Conservation (phyloP, 306 rosid genomes). For the Casuarina glauca region DNA sequence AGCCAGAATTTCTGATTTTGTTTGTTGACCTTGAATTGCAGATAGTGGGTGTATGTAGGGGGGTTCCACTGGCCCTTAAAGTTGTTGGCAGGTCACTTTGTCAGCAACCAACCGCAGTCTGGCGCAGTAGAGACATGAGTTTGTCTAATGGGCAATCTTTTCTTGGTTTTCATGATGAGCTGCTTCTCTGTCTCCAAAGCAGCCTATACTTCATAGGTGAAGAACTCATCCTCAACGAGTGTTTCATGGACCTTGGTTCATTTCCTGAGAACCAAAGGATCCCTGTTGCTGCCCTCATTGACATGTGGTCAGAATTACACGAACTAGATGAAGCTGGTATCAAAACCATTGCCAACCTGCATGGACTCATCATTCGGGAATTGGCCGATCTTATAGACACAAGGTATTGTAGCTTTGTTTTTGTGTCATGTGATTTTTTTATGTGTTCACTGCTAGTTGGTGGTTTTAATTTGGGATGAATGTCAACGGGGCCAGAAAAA, state of each 20-base stretch:
- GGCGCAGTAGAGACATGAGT: slow-evolving; percentile 37
- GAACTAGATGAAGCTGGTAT: slow-evolving; percentile 22
- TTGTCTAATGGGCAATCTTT: slow-evolving; percentile 42
- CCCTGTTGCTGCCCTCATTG: slow-evolving; percentile 44
- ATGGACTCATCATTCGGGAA: slow-evolving; percentile 4
- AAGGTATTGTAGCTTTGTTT: slow-evolving; percentile 27
- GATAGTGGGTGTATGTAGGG: slow-evolving; percentile 52
- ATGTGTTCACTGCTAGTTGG: neutral
- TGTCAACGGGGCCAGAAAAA: neutral
- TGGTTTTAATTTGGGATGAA: neutral
- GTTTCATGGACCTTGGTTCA: slow-evolving; percentile 70
- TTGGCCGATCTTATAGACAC: slow-evolving; percentile 24
- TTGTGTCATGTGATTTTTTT: neutral
- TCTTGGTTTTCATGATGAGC: slow-evolving; percentile 35
- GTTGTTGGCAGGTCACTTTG: slow-evolving; percentile 43
- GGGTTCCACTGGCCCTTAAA: slow-evolving; percentile 52
- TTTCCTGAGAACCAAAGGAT: slow-evolving; percentile 67
- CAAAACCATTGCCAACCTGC: slow-evolving; percentile 29
- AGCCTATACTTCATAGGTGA: slow-evolving; percentile 43
- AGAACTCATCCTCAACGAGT: slow-evolving; percentile 37
- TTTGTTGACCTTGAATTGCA: slow-evolving; percentile 32
- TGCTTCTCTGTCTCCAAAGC: slow-evolving; percentile 41
- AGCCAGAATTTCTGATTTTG: slow-evolving; percentile 2
- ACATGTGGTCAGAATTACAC: slow-evolving; percentile 56
- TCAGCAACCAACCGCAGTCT: slow-evolving; percentile 23